These are phyloP conservation scores for Fusarium longipes DNA, from an alignment of 2,329 filamentous ascomycete species.

Conservation along the genomic window DNA sequence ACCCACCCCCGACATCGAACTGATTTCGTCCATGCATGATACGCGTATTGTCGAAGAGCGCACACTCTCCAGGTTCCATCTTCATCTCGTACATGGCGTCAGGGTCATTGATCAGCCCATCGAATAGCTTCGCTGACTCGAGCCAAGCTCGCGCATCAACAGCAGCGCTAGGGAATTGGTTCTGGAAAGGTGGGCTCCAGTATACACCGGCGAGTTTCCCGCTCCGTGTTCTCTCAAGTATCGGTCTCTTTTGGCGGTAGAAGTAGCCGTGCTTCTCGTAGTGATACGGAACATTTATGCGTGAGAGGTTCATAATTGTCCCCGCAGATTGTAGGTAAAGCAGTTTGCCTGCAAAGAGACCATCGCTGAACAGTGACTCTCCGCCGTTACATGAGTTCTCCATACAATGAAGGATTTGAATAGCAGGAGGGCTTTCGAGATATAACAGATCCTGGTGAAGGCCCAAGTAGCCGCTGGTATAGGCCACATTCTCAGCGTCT, in stretches of 20 bases:
- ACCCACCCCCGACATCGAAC: conserved; percentile 74
- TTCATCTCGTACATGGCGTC: conserved; percentile 75
- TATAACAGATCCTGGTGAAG: conserved; percentile 97
- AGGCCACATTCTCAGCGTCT: conserved; percentile 89
- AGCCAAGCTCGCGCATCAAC: conserved; percentile 56
- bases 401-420: conserved; percentile 91
- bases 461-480: conserved; percentile 83
- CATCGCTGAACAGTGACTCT: conserved; percentile 87
- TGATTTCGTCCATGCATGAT: conserved; percentile 84
- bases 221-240: conserved; percentile 56
- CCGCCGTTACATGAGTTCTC: conserved; percentile 83
- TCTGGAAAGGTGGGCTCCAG: conserved; percentile 88
- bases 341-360: conserved; percentile 67
- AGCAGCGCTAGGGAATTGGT: conserved; percentile 53
- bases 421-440: conserved; percentile 79
- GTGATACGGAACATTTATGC: conserved; percentile 68
- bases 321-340: conserved; percentile 44
- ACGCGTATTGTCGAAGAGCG: conserved; percentile 90
- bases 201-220: conserved; percentile 48
- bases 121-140: conserved; percentile 65
- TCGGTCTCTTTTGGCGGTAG: conserved; percentile 69
- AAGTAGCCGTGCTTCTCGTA: conserved; percentile 74
- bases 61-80: conserved; percentile 84
- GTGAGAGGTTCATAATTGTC: conserved; percentile 54
- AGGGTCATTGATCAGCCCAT: conserved; percentile 66